These are phyloP conservation scores for Colletotrichum tamarilloi DNA, from an alignment of 2,329 filamentous ascomycete genomes.

Conservation along the genomic window DNA sequence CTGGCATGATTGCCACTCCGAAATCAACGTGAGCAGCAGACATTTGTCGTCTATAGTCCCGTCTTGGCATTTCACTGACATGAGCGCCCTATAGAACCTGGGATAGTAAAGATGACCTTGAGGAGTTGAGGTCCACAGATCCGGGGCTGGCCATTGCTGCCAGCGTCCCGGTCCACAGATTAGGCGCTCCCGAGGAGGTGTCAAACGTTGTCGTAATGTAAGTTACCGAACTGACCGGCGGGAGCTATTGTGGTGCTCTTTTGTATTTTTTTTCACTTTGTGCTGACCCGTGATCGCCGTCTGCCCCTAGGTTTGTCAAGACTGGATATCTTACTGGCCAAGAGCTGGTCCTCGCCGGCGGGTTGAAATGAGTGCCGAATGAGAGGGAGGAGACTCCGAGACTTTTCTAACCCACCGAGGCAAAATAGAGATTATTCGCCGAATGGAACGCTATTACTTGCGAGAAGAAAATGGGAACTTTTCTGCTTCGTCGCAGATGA, in stretches of 20 bases:
- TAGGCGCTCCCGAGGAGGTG: slow-evolving; percentile 49
- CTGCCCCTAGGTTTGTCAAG: slow-evolving; percentile 41
- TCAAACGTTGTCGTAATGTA: slow-evolving; percentile 47
- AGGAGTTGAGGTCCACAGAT: slow-evolving; percentile 43
- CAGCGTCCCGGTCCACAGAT: slow-evolving; percentile 46
- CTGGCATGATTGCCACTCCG: slow-evolving; percentile 49
- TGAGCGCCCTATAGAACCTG: slow-evolving; percentile 40
- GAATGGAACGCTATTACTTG: background rate
- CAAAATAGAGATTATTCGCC: too few relatives aligned
- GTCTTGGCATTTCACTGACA: background rate
- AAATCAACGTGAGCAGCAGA: slow-evolving; percentile 40
- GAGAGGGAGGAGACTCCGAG: background rate
- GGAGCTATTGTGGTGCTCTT: background rate
- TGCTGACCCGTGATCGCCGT: background rate
- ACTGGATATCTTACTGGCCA: slow-evolving; percentile 45
- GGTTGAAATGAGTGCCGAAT: slow-evolving; percentile 37
- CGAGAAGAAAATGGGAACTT: background rate
- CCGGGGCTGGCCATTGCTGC: slow-evolving; percentile 48
- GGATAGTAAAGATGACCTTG: slow-evolving; percentile 44
- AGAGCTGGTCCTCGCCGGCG: slow-evolving; percentile 42
- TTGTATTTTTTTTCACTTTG: background rate
- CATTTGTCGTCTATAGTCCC: background rate
- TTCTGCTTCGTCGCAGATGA: background rate
- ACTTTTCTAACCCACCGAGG: background rate
- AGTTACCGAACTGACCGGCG: slow-evolving; percentile 39